Evolutionary conservation across 2,329 filamentous ascomycete genomes (phyloP).

Genomic region (Piedraia hortae): DNA sequence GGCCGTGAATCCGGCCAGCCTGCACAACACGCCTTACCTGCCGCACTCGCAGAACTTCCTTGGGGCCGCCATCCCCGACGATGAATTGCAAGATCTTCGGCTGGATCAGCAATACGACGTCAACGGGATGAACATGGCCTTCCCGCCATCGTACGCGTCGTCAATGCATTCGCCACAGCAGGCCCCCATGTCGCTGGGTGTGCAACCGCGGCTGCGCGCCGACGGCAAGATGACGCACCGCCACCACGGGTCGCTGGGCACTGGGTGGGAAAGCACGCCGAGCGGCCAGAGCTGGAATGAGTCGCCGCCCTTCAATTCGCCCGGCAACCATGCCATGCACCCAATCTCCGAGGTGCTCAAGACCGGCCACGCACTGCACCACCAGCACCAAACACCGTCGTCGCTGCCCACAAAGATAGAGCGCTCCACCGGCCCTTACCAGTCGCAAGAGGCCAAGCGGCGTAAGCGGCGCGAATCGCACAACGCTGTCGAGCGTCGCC

Average conservation of each 20-base stretch:
- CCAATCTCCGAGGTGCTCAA: conserved; percentile 71
- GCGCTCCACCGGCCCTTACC: conserved; percentile 26
- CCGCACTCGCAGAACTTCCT: conserved; percentile 41
- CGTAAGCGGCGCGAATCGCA: conserved; percentile 79
- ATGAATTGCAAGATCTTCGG: conserved; percentile 56
- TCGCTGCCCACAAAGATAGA: conserved; percentile 75
- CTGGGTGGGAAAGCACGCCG: conserved; percentile 71
- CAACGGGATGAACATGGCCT: conserved; percentile 24
- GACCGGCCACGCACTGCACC: conserved; percentile 37
- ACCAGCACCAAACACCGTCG: conserved; percentile 12
- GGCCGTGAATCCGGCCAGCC: conserved; percentile 57
- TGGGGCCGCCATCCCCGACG: conserved; percentile 57
- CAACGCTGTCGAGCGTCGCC: conserved; percentile 80
- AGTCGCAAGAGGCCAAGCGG: conserved; percentile 80
- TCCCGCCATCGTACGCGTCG: conserved; percentile 36
- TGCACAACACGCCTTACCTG: conserved; percentile 40
- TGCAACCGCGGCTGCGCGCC: conserved; percentile 20
- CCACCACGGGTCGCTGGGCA: conserved; percentile 27
- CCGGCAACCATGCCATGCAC: conserved; percentile 34
- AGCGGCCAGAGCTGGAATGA: conserved; percentile 45
- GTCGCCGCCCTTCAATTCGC: conserved; percentile 76
- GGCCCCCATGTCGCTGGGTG: conserved; percentile 48
- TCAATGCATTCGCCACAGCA: conserved; percentile 72
- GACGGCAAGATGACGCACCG: conserved; percentile 21
- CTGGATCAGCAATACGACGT: conserved; percentile 11